Evolutionary conservation across 2,329 filamentous ascomycete species (phyloP).

Genomic region (Monilinia aucupariae): DNA sequence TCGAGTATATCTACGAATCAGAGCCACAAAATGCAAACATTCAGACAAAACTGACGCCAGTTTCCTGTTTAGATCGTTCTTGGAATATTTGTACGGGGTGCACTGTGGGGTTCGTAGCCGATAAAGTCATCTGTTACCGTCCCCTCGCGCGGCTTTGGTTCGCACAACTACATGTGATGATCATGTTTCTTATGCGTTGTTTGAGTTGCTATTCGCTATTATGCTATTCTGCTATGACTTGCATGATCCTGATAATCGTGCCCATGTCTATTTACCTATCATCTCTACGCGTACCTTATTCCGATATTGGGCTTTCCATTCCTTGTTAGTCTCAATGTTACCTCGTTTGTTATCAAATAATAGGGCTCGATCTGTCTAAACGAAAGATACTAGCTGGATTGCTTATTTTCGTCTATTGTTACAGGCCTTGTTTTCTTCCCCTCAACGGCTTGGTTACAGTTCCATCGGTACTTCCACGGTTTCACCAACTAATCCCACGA

Average conservation of each 20-base stretch:
- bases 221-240: conserved; percentile 7
- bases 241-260: background rate
- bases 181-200: conserved; percentile 4
- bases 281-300: conserved; percentile 10
- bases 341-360: conserved; percentile 6
- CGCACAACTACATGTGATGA: background rate
- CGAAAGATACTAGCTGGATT: background rate
- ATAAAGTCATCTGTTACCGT: background rate
- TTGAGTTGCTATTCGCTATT: background rate
- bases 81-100: background rate
- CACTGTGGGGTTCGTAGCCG: background rate
- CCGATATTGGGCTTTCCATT: conserved; percentile 5
- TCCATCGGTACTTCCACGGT: conserved; percentile 6
- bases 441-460: conserved; percentile 15
- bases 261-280: background rate
- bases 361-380: background rate
- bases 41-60: background rate
- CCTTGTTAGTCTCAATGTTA: conserved; percentile 1
- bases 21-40: background rate
- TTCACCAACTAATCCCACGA: background rate
- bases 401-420: conserved; percentile 11
- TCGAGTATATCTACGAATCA: conserved; percentile 6
- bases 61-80: background rate
- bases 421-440: conserved; percentile 7
- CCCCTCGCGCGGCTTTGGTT: background rate